A percentile compares a stretch with the other conserved stretches of the same genome.
Conservation (phyloP, 179 eudicot genomes). For the Nepenthes alata region DNA sequence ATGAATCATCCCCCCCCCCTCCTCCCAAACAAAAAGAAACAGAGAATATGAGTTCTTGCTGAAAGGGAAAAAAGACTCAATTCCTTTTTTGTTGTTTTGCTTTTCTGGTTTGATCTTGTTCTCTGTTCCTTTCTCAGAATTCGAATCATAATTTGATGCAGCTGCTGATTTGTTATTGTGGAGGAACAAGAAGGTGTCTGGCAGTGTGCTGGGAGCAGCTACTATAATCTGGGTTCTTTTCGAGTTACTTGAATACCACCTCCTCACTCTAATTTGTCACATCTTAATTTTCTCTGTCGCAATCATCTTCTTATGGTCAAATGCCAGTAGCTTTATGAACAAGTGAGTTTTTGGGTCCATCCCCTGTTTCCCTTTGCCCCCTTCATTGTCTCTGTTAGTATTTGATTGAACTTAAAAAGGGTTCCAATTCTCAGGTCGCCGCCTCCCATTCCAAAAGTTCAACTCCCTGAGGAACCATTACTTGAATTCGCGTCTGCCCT, state of each 20-base stretch:
- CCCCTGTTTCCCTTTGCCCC: background rate
- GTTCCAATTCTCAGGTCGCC: constrained; percentile 27
- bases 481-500: constrained; percentile 25
- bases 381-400: background rate
- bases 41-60: too few species aligned
- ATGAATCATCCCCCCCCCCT: too few species aligned
- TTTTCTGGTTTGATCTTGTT: background rate
- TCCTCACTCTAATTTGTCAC: constrained; percentile 59
- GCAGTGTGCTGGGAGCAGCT: constrained; percentile 39
- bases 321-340: constrained; percentile 46
- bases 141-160: constrained; percentile 12
- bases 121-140: background rate
- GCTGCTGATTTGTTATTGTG: constrained; percentile 73
- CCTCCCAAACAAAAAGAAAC: too few species aligned
- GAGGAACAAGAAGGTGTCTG: constrained; percentile 72
- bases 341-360: constrained; percentile 21
- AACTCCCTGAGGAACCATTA: constrained; percentile 38
- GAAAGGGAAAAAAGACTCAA: too few species aligned
- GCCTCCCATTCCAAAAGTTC: constrained; percentile 36
- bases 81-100: background rate
- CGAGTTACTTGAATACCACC: constrained; percentile 49
- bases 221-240: constrained; percentile 70
- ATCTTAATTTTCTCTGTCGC: constrained; percentile 51
- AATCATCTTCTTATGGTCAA: constrained; percentile 52
- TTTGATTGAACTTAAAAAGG: background rate